A percentile compares a stretch with the other conserved stretches of the same genome.
Evolutionary conservation across 108 stramenopile species (phyloP).

Genomic region (Chaetoceros tenuissimus): DNA sequence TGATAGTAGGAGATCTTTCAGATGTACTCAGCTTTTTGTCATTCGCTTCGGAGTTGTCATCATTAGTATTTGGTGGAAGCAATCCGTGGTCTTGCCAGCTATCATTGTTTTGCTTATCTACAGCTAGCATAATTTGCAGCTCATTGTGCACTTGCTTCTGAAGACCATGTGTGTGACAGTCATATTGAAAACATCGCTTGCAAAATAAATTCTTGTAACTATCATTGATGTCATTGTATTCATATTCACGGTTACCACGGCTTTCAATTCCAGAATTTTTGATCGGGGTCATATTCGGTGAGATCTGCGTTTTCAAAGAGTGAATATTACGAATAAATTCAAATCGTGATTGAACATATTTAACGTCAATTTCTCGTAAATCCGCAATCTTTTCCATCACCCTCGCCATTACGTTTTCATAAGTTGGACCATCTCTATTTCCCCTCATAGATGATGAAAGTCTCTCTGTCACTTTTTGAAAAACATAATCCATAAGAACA

Average conservation of each 20-base stretch:
- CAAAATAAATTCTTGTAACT: constrained; percentile 52
- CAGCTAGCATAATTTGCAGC: constrained; percentile 31
- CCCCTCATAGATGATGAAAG: too few relatives aligned
- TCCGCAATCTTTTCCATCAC: too few relatives aligned
- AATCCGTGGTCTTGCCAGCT: constrained; percentile 30
- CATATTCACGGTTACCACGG: too few relatives aligned
- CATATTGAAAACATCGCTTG: constrained; percentile 57
- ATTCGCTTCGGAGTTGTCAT: background rate
- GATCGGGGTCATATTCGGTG: too few relatives aligned
- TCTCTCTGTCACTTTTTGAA: background rate
- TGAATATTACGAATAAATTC: too few relatives aligned
- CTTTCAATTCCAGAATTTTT: too few relatives aligned
- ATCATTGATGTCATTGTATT: constrained; percentile 40
- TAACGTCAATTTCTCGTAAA: too few relatives aligned
- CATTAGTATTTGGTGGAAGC: background rate
- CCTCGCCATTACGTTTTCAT: too few relatives aligned
- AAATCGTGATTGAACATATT: too few relatives aligned
- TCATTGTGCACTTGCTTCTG: constrained; percentile 22
- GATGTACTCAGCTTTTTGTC: background rate
- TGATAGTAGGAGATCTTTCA: constrained; percentile 9
- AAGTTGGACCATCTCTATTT: too few relatives aligned
- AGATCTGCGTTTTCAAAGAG: too few relatives aligned
- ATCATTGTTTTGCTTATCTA: constrained; percentile 32
- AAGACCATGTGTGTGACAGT: constrained; percentile 51
- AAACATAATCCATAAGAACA: constrained; percentile 5